Base-by-base conservation (phyloP, 2,329 filamentous ascomycete genomes). In the Ophiostoma novo-ulmi region DNA sequence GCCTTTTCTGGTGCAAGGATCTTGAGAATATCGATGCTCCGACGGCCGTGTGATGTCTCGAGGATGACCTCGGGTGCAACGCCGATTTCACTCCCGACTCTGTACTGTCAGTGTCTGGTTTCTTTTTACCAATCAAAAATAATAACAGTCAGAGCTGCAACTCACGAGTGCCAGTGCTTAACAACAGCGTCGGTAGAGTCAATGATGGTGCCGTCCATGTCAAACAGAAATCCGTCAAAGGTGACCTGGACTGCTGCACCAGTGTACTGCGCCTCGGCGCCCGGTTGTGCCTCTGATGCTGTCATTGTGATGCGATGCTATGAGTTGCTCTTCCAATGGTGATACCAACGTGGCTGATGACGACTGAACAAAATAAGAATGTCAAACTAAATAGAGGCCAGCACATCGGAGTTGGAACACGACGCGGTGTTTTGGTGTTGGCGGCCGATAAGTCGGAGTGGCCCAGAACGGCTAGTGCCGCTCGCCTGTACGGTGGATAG, bases 11-110 rank as follows among this genome's bases (percentile, higher is more conserved):
- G 91, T 73, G 92, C 89, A 71, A 97, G 87, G 38, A 94, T 82
- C 78, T 87, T 87, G 71, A 99, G 84, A 2, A 91, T 88, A 76
- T 99, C 95, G 76, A 98, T 97, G 75, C 89, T 93, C 71, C 95
- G 85, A 72, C 94, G 88, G 73, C 95, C 95, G 80, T 99, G 95
- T 5, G 93, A 97, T 11, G 93, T 97, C 76, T 92, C 86, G 36
- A 98, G 85, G 76, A 99, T 98, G 65, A 90, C 87, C 67, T 89
- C 85, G n/a, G 92, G 91, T 74, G 92, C 88, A 31, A 97, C 89
- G 35, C 92, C 92, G 76, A 98, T 90, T 78, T 97, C 92, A 11
- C 86, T 85, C 68, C 91, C 94, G 74, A 94, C 86, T n/a, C 90
- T 92, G 76, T 13, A 5, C 63, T 10, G 44, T 69, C 70, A 70